Evolutionary conservation across 768 basidiomycete genomes (phyloP), one percentile per base, ranked within the genome.

Genomic region (Lentinus brumalis): DNA sequence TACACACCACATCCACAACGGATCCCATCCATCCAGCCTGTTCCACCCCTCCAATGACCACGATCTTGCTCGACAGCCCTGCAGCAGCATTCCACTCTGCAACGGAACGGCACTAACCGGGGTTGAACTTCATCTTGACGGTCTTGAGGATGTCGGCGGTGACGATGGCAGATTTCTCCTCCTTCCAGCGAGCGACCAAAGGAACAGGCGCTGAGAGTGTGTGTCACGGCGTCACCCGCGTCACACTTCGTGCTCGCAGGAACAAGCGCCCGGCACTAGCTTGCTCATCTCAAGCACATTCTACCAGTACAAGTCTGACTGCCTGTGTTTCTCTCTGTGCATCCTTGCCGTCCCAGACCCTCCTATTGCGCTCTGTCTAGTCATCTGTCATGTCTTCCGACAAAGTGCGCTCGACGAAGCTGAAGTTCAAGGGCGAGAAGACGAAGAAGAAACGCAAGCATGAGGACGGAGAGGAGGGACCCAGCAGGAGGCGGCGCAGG

Each of bases 381-480:
- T 30, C 18, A 26, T 39, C 26, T 31, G 9, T 49, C 61, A 77
- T 77, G 77, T 71, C 74, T 45, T 51, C 72, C 7, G 74, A 78
- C 60, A 85, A 83, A 71, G 79, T 86, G 32, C 87, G 88, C 63
- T 83, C 89, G 2, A 85, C 84, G 12, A 92, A 88, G 70, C 86
- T 95, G 64, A 91, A 86, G 67, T 95, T 95, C 77, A 96, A 96
- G 70, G 93, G 93, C 8, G 93, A 95, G 50, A 92, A 92, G 74
- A 73, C 80, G 1, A 87, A 85, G 78, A 93, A 91, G 81, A 94
- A 94, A 71, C 82, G 91, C 54, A 92, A 86, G 71, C 79, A 86
- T 66, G 84, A 86, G 12, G 78, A 76, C 39, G 71, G 61, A 12
- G 80, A 81, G 11, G 83, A 80, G 32, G 84, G 80, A 38, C 75